phyloP scores from a whole-genome alignment of 805 yeast genomes.

The Komagataella pseudopastoris region DNA sequence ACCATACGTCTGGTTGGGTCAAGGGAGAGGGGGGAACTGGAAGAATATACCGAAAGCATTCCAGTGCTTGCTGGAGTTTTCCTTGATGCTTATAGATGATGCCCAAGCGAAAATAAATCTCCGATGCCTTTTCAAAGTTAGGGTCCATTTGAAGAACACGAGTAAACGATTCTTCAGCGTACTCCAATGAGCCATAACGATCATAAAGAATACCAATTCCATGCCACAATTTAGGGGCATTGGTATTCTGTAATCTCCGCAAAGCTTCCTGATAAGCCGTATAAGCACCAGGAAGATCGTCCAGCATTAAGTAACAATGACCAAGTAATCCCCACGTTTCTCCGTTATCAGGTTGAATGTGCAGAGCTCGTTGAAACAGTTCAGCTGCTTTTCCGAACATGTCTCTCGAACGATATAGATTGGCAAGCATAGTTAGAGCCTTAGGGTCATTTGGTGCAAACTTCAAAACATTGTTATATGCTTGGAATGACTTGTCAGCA shows the following conservation, averaged over 20 bases:
- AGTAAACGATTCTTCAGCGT: conserved; percentile 97
- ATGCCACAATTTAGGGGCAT: conserved; percentile 96
- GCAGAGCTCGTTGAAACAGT: conserved; percentile 75
- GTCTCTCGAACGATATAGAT: conserved; percentile 77
- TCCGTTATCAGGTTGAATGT: conserved; percentile 75
- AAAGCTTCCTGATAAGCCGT: conserved; percentile 95
- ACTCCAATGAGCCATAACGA: conserved; percentile 89
- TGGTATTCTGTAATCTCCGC: conserved; percentile 80
- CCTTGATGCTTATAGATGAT: conserved; percentile 93
- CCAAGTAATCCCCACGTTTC: conserved; percentile 97
- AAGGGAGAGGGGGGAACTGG: conserved; percentile 89
- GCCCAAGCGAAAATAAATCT: conserved; percentile 91
- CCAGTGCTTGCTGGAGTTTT: conserved; percentile 75
- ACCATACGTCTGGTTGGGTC: conserved; percentile 97
- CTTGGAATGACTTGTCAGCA: conserved; percentile 75
- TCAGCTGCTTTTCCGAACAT: conserved; percentile 92
- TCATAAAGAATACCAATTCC: conserved; percentile 96
- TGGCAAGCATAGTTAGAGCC: conserved; percentile 76
- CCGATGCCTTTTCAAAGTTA: conserved; percentile 89
- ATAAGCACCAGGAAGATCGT: conserved; percentile 90
- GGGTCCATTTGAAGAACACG: conserved; percentile 94
- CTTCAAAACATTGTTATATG: conserved; percentile 79
- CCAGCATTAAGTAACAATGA: conserved; percentile 93
- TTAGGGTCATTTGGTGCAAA: conserved; percentile 79
- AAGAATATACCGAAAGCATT: conserved; percentile 87